phyloP scores from a whole-genome alignment of 2,329 filamentous ascomycete genomes.

The Byssoonygena ceratinophila region DNA sequence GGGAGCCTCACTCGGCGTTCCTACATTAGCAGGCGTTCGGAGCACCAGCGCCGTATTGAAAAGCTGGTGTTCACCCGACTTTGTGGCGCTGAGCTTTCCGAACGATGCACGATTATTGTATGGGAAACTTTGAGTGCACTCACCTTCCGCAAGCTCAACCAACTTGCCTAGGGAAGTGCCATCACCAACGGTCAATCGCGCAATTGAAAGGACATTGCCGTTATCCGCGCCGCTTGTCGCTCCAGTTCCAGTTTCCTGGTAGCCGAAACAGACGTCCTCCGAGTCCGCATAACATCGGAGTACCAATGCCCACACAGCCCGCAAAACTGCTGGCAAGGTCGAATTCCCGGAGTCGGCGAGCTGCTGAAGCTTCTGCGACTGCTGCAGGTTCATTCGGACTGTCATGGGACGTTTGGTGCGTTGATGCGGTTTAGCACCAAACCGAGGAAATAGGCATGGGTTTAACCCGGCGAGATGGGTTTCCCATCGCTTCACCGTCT shows the following conservation, averaged over 20 bases:
- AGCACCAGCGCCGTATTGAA: conserved; percentile 32
- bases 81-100: conserved; percentile 8
- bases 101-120: conserved; percentile 13
- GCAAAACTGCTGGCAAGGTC: conserved; percentile 22
- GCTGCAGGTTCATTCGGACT: conserved; percentile 25
- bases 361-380: conserved; percentile 19
- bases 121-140: conserved; percentile 10
- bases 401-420: conserved; percentile 28
- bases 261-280: conserved; percentile 41
- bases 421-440: conserved; percentile 24
- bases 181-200: conserved; percentile 25
- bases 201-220: conserved; percentile 18
- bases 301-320: conserved; percentile 39
- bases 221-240: conserved; percentile 17
- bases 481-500: conserved; percentile 9
- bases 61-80: conserved; percentile 20
- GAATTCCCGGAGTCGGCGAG: conserved; percentile 7
- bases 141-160: conserved; percentile 22
- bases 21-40: conserved; percentile 23
- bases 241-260: conserved; percentile 24
- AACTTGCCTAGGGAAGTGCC: conserved; percentile 23
- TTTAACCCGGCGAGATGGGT: conserved; percentile 15
- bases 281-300: conserved; percentile 38
- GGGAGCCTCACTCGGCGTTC: conserved; percentile 13
- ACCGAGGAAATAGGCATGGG: conserved; percentile 29